Percentiles rank a stretch among this genome's conserved stretches.
These are phyloP conservation scores for Escovopsis sp. DNA, from an alignment of 2,329 filamentous ascomycete species.

Conservation along the genomic window DNA sequence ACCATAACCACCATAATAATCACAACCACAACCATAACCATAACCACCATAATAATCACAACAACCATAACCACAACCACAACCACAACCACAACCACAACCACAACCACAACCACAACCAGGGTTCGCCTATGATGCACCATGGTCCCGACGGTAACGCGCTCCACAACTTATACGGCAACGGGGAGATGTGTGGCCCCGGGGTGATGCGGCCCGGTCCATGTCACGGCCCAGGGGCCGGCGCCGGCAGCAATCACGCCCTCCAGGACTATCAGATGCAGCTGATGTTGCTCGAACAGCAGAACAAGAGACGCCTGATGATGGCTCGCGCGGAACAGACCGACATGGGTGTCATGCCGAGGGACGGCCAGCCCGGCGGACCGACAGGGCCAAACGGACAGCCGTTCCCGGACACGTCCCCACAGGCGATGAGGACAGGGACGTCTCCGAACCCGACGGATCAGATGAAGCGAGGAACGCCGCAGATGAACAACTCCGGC, in stretches of 20 bases:
- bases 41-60: constrained; percentile 44
- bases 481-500: constrained; percentile 53
- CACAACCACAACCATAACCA: constrained; percentile 51
- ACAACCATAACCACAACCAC: too few relatives aligned
- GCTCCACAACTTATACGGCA: constrained; percentile 47
- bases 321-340: constrained; percentile 75
- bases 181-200: constrained; percentile 40
- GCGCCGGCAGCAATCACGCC: constrained; percentile 53
- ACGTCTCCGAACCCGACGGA: constrained; percentile 65
- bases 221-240: constrained; percentile 25
- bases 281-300: constrained; percentile 71
- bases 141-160: constrained; percentile 50
- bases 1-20: constrained; percentile 74
- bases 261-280: constrained; percentile 85
- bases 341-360: constrained; percentile 31
- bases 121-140: constrained; percentile 71
- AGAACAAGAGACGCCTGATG: constrained; percentile 74
- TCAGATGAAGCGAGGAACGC: constrained; percentile 64
- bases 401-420: constrained; percentile 53
- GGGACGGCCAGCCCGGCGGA: constrained; percentile 33
- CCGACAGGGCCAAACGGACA: constrained; percentile 44
- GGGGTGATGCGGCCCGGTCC: constrained; percentile 42
- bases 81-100: too few relatives aligned
- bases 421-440: constrained; percentile 49
- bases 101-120: too few relatives aligned